Evolutionary conservation across 345 rosid species (phyloP), one percentile per base, ranked within the genome.

Genomic region (Moricandia arvensis): DNA sequence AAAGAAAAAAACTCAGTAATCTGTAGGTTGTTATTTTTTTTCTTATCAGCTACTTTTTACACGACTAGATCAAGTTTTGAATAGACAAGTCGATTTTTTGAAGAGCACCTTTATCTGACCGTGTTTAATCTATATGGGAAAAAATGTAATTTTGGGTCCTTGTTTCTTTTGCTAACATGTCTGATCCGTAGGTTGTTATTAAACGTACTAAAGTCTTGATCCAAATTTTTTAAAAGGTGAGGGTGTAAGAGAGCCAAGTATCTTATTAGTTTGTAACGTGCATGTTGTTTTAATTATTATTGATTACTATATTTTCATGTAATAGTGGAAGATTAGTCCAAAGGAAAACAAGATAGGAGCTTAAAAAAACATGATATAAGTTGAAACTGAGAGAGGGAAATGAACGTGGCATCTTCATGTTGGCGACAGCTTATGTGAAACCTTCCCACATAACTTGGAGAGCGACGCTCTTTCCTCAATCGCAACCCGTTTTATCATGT

Each of bases 361-460:
- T n/a, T n/a, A n/a, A n/a, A 33, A 8, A 41, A 51, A 17, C 16
- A 58, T 7, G 12, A 57, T 5, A 38, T 17, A 11, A 71, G 73
- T 73, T 41, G 74, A 75, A 27, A 69, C 16, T 49, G 34, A 26
- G 47, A 71, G 41, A 41, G 27, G 13, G 7, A 8, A n/a, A 43
- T 73, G 57, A 47, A 85, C 87, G 89, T 90, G 93, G 88, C 80
- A 27, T 1, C 12, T 62, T 72, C 13, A 12, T 47, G 75, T 74
- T 75, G 86, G 85, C 45, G 81, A 86, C 96, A 90, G 93, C 86
- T 85, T 80, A 47, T 6, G 17, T n/a, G 53, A 47, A 81, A 51
- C 18, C 66, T 64, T 77, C 63, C 35, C 63, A 65, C 47, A 77
- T 59, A 77, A 68, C 55, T 72, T 65, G 59, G 77, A 78, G 69